Base-by-base conservation (phyloP, 768 basidiomycete genomes). In the Mycena albidolilacea region DNA sequence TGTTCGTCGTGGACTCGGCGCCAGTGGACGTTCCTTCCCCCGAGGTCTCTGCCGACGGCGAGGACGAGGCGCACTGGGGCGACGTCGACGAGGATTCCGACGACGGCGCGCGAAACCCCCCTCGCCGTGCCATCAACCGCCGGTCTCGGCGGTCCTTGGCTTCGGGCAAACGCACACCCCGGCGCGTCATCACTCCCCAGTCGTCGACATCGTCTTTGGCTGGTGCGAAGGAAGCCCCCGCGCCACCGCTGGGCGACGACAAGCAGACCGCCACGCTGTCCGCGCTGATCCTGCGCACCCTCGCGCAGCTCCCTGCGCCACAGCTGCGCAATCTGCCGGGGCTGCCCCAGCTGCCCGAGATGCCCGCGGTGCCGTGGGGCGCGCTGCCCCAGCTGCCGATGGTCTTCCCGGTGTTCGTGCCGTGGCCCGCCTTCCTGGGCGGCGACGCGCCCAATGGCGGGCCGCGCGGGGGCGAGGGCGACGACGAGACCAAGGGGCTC, bases 401-500 rank as follows among this genome's bases (percentile, higher is more conserved):
- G 82, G 92, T 93, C 14, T 95, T 96, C 87, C 94, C 95, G 19
- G 88, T 95, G 30, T 88, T 91, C 71, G 90, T 95, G 17, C 93
- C 95, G 23, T 92, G 90, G 90, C 87, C 90, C 1, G 87, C 90
- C 19, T 89, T 94, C 80, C 84, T 92, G 68, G 88, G 90, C 65
- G 89, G 88, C 15, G 85, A 85, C 50, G 78, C 81, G 23, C 78
- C 78, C 52, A 77, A 69, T 59, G 61, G 75, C 50, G 82, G 81
- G 64, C 78, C 81, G 41, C 82, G 79, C 37, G 82, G 83, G 54
- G 81, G 78, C 8, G 82, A 83, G 54, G 81, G 78, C 10, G 81
- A 82, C 38, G 83, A 85, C 63, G 79, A 71, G 38, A 79, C 82
- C 23, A 81, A 84, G 50, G 81, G 85, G 21, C 79, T 83, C 64